A percentile compares a stretch with the other conserved stretches of the same genome.
These are phyloP conservation scores for Phytopythium aichiense DNA, from an alignment of 352 stramenopile species.

Conservation along the genomic window DNA sequence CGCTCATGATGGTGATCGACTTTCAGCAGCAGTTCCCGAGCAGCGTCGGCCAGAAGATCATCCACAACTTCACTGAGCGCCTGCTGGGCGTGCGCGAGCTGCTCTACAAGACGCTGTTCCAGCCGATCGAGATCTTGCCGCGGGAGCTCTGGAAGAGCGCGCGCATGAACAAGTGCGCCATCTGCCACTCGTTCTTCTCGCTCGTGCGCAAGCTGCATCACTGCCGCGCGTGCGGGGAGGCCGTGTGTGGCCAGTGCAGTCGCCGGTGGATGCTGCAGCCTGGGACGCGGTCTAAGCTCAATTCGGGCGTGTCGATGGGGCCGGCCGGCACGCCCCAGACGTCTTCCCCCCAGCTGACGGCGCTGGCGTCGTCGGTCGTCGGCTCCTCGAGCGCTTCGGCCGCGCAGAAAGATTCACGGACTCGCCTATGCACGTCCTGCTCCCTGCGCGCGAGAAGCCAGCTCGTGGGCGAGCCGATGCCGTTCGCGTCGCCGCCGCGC, in stretches of 20 bases:
- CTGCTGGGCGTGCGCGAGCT: slow-evolving; percentile 79
- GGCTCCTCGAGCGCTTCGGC: neutral
- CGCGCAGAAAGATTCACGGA: slow-evolving; percentile 47
- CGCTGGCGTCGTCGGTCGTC: neutral
- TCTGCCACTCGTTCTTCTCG: slow-evolving; percentile 69
- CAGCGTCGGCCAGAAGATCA: slow-evolving; percentile 57
- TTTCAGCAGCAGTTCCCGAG: slow-evolving; percentile 78
- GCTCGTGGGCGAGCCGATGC: slow-evolving; percentile 26
- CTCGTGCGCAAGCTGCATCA: slow-evolving; percentile 75
- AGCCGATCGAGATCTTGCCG: slow-evolving; percentile 55
- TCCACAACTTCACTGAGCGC: slow-evolving; percentile 72
- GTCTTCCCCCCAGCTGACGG: neutral
- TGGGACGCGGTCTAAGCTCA: slow-evolving; percentile 19
- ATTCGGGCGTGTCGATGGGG: neutral
- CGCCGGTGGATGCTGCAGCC: slow-evolving; percentile 79
- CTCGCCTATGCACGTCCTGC: slow-evolving; percentile 74
- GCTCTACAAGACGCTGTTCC: slow-evolving; percentile 83
- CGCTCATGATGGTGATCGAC: slow-evolving; percentile 82
- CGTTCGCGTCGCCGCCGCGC: slow-evolving; percentile 22
- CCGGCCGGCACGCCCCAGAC: neutral
- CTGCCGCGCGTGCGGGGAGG: slow-evolving; percentile 76
- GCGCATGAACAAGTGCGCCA: slow-evolving; percentile 49
- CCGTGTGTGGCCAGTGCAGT: slow-evolving; percentile 79
- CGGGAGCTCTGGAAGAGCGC: slow-evolving; percentile 60
- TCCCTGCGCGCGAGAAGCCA: slow-evolving; percentile 71